Evolutionary conservation across 2,329 filamentous ascomycete species (phyloP), one percentile per base, ranked within the genome.

Genomic region (Alternaria infectoria): DNA sequence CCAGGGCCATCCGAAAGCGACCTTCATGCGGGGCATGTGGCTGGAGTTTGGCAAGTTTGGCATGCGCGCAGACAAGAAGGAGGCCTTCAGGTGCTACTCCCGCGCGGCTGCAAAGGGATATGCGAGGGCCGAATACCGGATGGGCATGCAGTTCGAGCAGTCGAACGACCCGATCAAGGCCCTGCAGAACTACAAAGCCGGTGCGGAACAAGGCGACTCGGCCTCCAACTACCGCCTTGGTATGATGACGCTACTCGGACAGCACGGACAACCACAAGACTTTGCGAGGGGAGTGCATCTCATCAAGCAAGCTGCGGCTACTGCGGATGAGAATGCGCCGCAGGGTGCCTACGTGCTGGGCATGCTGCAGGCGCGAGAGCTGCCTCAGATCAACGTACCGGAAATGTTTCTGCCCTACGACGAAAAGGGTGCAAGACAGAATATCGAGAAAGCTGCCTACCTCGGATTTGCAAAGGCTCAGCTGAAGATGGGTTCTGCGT

Each of bases 61-160:
- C 43, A 89, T 91, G 79, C 89, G 93, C 26, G 86, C 93, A 64
- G 96, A 99, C 83, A 97, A 97, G 83, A 94, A 95, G 74, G 95
- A 97, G 81, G 95, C 96, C 8, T 98, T 96, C 78, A 83, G 89
- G 65, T 92, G 91, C 73, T 99, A 98, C 81, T 89, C 90, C 66
- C 86, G 90, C 73, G 92, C 96, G n/a, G 91, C 93, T 28, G 91
- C 94, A 72, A 90, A 92, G 72, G 93, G 93, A 61, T 97, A 94
- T 81, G 89, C 91, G 21, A 87, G 96, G 71, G 94, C 96, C 19
- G 93, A 98, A 80, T 99, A 99, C 80, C 89, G 96, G 50, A 97
- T 99, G 82, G 96, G 96, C 66, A 99, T 98, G 95, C 91, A 97
- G 61, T 98, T 94, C 78, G 96, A 99, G 81, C 93, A 92, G 78